A percentile compares a stretch with the other conserved stretches of the same genome.
Evolutionary conservation across 179 eudicot species (phyloP).

Genomic region (Silene noctiflora): DNA sequence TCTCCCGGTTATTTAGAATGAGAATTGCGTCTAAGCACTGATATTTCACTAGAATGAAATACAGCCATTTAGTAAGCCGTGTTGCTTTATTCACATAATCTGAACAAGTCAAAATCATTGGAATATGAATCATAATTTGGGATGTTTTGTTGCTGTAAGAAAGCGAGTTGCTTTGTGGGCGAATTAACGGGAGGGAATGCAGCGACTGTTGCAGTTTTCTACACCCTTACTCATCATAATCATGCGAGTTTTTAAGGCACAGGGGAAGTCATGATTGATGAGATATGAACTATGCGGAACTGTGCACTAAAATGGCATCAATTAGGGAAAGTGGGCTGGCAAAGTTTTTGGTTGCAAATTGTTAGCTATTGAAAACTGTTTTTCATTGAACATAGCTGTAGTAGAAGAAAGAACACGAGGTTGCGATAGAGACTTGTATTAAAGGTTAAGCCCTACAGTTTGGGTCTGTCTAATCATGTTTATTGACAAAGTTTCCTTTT

Average conservation of each 20-base stretch:
- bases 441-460: constrained; percentile 18
- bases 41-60: no score
- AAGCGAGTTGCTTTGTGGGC: not conserved
- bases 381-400: constrained; percentile 9
- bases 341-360: constrained; percentile 18
- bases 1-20: no score
- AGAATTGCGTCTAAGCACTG: no score
- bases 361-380: constrained; percentile 17
- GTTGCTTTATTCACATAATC: no score
- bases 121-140: no score
- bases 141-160: not conserved
- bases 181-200: not conserved
- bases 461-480: constrained; percentile 7
- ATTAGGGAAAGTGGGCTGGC: constrained; percentile 7
- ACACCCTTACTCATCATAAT: not conserved
- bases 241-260: no score
- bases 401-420: constrained; percentile 20
- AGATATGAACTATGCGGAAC: not conserved
- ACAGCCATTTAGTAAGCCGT: no score
- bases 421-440: constrained; percentile 19
- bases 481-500: not conserved
- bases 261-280: not conserved
- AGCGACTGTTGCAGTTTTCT: not conserved
- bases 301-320: constrained; percentile 7
- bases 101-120: no score